A percentile compares a stretch with the other conserved stretches of the same genome.
Evolutionary conservation across 228 moss, liverwort and hornwort species (phyloP).

Genomic region (Sphagnum magellanicum): DNA sequence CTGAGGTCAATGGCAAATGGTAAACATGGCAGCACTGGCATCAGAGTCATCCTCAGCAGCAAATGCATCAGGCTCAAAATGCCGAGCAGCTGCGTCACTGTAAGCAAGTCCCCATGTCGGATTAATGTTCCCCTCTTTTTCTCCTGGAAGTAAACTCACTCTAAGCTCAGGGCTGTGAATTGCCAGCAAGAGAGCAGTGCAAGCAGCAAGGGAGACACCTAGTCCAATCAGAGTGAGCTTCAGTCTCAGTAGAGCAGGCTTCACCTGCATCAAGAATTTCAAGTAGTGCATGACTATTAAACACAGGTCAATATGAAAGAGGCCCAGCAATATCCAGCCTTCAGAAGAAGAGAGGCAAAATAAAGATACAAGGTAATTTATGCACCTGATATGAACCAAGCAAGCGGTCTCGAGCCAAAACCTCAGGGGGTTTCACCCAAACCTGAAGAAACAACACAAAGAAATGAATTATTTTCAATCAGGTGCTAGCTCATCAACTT

Average conservation of each 20-base stretch:
- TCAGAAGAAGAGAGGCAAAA: too few species aligned
- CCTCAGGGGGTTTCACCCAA: conserved; percentile 91
- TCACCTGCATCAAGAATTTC: conserved; percentile 47
- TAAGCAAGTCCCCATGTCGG: conserved; percentile 41
- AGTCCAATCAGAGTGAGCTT: conserved; percentile 75
- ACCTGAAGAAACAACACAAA: conserved; percentile 34
- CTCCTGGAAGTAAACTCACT: conserved; percentile 10
- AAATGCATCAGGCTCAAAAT: conserved; percentile 78
- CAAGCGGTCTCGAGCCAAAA: conserved; percentile 89
- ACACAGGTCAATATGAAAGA: too few species aligned
- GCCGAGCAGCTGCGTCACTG: conserved; percentile 56
- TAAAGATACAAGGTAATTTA: too few species aligned
- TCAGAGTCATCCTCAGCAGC: conserved; percentile 35
- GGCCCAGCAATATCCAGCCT: too few species aligned
- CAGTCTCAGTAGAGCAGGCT: conserved; percentile 76
- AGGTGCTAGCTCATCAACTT: too few species aligned
- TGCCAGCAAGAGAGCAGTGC: conserved; percentile 52
- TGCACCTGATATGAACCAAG: conserved; percentile 88
- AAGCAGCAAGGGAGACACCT: conserved; percentile 58
- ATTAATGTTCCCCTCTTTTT: conserved; percentile 24
- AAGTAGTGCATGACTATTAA: background rate
- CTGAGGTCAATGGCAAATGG: background rate
- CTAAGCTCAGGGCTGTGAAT: conserved; percentile 53
- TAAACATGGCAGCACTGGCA: conserved; percentile 7
- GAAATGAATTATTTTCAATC: too few species aligned